Base-by-base conservation (phyloP, 2,329 filamentous ascomycete species). In the Diaporthe sp. region DNA sequence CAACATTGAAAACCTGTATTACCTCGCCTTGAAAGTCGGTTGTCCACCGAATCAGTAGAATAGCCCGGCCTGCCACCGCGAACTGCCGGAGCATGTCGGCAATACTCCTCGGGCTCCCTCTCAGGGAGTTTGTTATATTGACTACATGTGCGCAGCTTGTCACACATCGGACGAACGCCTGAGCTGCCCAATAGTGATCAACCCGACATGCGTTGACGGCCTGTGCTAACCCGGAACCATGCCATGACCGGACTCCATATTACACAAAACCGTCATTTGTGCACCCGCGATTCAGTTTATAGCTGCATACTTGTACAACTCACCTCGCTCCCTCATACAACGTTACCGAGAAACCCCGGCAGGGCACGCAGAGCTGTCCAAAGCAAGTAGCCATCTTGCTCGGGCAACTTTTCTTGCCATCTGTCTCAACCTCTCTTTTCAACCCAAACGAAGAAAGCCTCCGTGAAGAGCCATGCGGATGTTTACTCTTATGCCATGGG, bases 11-110 rank as follows among this genome's bases (percentile, higher is more conserved):
- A 34, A 9, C 22, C 9, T 68, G 63, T 3, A 49, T n/a, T 39
- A 39, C 13, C 31, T 68, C 31, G 22, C 13, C 31, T 39, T 61
- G 7, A 20, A 37, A 39, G 34, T 39, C 34, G 47, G 6, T 15
- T 25, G 44, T 37, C 3, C 28, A 20, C 22, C 22, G 22, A 28
- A n/a, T 39, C 47, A 61, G 15, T 42, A 28, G 44, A 4, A 39
- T 6, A n/a, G 28, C 44, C 20, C 12, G 22, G 47, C 31, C 31
- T 68, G 63, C 12, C 31, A 39, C 47, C 34, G 12, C 34, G 17
- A 68, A 68, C 47, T 68, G 63, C 47, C 63, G 63, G 47, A n/a
- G 22, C 63, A 8, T 53, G n/a, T 68, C 47, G 63, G 63, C 31
- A 53, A 53, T 39, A 12, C 47, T 39, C 44, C 47, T 68, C 47